Evolutionary conservation across 108 stramenopile genomes (phyloP).

Genomic region (Nannochloropsis oceanica): DNA sequence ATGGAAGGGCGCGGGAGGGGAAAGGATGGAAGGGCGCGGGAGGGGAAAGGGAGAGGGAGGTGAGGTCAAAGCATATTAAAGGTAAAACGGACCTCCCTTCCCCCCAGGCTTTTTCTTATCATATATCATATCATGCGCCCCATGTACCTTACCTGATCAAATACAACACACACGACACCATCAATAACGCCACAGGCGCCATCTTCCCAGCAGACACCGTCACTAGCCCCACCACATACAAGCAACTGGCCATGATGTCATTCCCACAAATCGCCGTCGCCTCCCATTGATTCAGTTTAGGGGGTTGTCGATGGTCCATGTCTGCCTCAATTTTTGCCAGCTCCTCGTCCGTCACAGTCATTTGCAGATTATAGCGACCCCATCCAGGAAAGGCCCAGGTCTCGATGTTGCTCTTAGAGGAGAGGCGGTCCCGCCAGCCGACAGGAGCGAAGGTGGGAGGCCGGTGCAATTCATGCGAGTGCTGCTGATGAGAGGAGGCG

Average conservation of each 20-base stretch:
- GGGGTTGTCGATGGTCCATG: neutral
- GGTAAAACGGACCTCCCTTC: too few relatives aligned
- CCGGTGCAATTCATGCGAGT: neutral
- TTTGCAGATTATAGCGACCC: neutral
- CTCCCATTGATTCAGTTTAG: constrained; percentile 41
- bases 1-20: neutral
- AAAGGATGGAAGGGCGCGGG: neutral
- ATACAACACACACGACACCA: constrained; percentile 48
- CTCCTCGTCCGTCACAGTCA: neutral
- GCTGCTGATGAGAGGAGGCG: neutral
- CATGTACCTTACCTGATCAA: constrained; percentile 35
- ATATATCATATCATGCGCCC: too few relatives aligned
- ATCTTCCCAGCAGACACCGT: constrained; percentile 44
- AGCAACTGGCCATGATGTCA: constrained; percentile 45
- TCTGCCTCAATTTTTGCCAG: neutral
- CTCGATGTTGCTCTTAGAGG: neutral
- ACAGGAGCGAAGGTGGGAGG: neutral
- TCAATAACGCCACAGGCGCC: constrained; percentile 47
- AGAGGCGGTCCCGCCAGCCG: neutral
- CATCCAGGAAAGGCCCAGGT: neutral
- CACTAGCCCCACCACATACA: constrained; percentile 46
- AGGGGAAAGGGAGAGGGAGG: neutral
- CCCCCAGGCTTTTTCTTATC: neutral
- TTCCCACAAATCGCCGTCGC: constrained; percentile 57
- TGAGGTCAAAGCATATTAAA: neutral